Evolutionary conservation across 2,329 filamentous ascomycete species (phyloP).

Genomic region (Diaporthe eres): DNA sequence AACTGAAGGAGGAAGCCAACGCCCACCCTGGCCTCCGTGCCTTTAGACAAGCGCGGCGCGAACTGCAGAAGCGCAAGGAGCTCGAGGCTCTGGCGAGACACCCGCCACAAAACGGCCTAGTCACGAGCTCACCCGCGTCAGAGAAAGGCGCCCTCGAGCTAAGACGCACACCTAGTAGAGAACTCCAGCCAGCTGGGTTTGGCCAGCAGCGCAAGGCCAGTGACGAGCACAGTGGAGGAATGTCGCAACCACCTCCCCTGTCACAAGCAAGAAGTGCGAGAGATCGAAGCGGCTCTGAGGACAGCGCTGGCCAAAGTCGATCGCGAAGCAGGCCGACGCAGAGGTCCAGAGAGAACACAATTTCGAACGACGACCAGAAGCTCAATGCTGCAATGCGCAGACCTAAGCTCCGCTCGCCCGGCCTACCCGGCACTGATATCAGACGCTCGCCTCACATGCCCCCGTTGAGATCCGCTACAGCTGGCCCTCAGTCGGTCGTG

Average conservation of each 20-base stretch:
- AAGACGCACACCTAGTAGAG: constrained; percentile 57
- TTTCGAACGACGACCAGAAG: constrained; percentile 55
- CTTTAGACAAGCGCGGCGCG: constrained; percentile 70
- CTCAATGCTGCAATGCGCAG: constrained; percentile 48
- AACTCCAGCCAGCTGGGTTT: constrained; percentile 59
- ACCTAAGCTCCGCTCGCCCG: constrained; percentile 59
- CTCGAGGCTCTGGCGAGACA: constrained; percentile 62
- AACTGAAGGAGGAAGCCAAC: constrained; percentile 53
- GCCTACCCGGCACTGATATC: constrained; percentile 64
- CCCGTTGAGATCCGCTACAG: constrained; percentile 55
- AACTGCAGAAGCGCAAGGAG: constrained; percentile 70
- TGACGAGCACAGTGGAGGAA: constrained; percentile 54
- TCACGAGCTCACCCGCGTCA: constrained; percentile 16
- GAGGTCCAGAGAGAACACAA: constrained; percentile 55
- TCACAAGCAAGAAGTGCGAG: constrained; percentile 57
- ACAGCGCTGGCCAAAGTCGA: constrained; percentile 60
- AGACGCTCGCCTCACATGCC: constrained; percentile 64
- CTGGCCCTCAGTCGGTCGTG: constrained; percentile 43
- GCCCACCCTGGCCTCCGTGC: constrained; percentile 67
- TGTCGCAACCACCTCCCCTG: constrained; percentile 46
- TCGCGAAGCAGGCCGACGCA: constrained; percentile 56
- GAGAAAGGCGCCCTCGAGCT: constrained; percentile 37
- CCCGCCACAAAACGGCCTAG: constrained; percentile 3
- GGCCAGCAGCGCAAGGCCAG: constrained; percentile 59
- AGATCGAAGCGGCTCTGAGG: constrained; percentile 69